These are phyloP conservation scores for Leishmania tropica DNA, from an alignment of 208 protist genomes.

Conservation along the genomic window DNA sequence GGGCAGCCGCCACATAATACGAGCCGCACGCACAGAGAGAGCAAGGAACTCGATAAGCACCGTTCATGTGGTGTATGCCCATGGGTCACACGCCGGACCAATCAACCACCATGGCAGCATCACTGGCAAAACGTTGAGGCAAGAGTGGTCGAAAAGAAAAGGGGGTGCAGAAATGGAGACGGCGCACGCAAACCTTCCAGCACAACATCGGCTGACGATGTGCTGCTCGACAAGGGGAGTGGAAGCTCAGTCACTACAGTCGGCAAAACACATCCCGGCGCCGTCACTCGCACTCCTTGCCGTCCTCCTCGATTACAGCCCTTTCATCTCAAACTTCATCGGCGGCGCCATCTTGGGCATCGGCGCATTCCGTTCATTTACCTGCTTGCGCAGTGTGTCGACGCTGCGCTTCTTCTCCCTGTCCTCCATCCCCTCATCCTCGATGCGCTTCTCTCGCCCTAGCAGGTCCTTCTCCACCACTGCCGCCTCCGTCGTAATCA, in stretches of 20 bases:
- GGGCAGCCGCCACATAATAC: neutral
- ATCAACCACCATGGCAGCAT: neutral
- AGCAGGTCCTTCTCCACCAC: conserved; percentile 91
- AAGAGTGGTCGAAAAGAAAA: neutral
- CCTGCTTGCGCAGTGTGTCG: conserved; percentile 67
- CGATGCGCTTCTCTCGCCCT: conserved; percentile 49
- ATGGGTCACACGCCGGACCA: neutral
- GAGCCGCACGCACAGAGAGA: neutral
- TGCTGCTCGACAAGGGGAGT: neutral
- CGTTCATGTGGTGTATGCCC: neutral
- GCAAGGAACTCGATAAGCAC: neutral
- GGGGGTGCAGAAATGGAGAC: neutral
- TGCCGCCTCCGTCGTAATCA: conserved; percentile 99
- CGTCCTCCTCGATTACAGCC: conserved; percentile 38
- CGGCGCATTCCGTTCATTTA: conserved; percentile 80
- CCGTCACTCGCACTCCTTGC: neutral
- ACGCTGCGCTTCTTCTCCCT: conserved; percentile 77
- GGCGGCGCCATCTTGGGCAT: conserved; percentile 85
- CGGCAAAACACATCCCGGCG: neutral
- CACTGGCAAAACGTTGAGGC: neutral
- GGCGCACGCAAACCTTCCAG: neutral
- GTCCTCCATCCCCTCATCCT: conserved; percentile 85
- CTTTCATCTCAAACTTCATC: conserved; percentile 91
- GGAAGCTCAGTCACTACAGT: neutral
- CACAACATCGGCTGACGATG: neutral